phyloP scores from a whole-genome alignment of 2,329 filamentous ascomycete genomes.

The Penicillium sp. region DNA sequence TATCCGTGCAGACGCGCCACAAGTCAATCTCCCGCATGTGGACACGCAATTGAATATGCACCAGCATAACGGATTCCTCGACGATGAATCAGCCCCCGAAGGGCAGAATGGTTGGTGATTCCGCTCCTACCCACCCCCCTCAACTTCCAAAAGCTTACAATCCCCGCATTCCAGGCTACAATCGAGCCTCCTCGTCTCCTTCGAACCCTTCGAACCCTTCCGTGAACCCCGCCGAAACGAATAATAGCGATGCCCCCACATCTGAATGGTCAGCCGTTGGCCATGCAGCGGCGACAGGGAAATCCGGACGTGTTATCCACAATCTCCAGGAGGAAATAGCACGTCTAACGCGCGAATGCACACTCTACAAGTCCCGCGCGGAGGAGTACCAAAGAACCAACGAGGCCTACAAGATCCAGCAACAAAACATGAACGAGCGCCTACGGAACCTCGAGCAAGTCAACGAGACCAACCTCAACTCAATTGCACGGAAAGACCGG shows the following conservation, averaged over 20 bases:
- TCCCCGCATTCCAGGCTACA: constrained; percentile 11
- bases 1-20: constrained; percentile 32
- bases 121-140: not conserved
- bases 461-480: constrained; percentile 48
- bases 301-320: constrained; percentile 53
- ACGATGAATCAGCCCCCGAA: constrained; percentile 26
- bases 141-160: constrained; percentile 1
- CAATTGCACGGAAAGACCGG: constrained; percentile 49
- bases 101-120: constrained; percentile 28
- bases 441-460: constrained; percentile 48
- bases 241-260: constrained; percentile 32
- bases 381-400: constrained; percentile 51
- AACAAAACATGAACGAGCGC: constrained; percentile 48
- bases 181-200: constrained; percentile 16
- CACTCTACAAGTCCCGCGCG: constrained; percentile 45
- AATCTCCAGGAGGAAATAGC: constrained; percentile 53
- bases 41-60: constrained; percentile 47
- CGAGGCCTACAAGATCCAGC: constrained; percentile 47
- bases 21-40: constrained; percentile 42
- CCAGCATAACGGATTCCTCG: constrained; percentile 42
- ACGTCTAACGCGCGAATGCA: constrained; percentile 49
- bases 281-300: constrained; percentile 50
- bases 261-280: constrained; percentile 53
- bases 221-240: constrained; percentile 22
- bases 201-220: constrained; percentile 16